These are phyloP conservation scores for Picea glauca DNA, from an alignment of 75 land plant species.

Conservation along the genomic window DNA sequence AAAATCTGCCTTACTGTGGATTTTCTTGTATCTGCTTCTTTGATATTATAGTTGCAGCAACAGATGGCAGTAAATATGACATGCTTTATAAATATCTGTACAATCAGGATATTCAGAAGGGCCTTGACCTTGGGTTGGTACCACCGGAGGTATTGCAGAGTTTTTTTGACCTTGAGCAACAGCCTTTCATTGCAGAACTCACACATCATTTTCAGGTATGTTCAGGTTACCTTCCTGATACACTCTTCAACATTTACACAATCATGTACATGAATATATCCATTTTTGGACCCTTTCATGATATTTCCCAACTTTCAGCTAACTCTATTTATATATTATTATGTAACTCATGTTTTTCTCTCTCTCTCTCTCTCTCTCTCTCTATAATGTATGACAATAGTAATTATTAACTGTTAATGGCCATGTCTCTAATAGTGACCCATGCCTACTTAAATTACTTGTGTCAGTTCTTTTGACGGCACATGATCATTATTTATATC, in stretches of 20 bases:
- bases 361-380: background rate
- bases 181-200: slow-evolving; percentile 74
- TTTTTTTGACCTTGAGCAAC: slow-evolving; percentile 87
- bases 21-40: background rate
- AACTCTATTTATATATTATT: background rate
- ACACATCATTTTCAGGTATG: slow-evolving; percentile 79
- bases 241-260: background rate
- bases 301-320: background rate
- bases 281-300: background rate
- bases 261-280: background rate
- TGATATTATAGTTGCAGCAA: background rate
- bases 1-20: background rate
- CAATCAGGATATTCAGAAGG: slow-evolving; percentile 81
- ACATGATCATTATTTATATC: no score
- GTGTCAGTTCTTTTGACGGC: no score
- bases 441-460: no score
- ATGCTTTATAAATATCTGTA: background rate
- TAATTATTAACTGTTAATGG: no score
- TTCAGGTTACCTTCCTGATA: background rate
- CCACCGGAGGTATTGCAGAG: slow-evolving; percentile 88
- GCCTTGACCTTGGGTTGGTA: slow-evolving; percentile 86
- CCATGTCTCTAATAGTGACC: no score
- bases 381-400: background rate
- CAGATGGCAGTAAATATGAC: background rate
- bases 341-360: background rate